Evolutionary conservation across 2,329 filamentous ascomycete genomes (phyloP).

Genomic region (Ascocoryne sarcoides): DNA sequence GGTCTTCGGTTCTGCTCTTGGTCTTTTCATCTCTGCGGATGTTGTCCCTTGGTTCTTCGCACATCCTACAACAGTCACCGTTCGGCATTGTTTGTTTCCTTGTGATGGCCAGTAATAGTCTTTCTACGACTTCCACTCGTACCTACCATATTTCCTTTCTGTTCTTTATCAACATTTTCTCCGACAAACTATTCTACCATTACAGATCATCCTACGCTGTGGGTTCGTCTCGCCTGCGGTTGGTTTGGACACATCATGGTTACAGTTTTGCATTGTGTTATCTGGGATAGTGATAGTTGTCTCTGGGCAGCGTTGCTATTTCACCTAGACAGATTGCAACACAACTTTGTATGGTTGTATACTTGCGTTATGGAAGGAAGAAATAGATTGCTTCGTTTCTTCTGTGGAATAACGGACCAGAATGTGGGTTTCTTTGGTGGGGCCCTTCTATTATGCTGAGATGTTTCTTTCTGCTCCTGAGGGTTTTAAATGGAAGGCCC

Average conservation of each 20-base stretch:
- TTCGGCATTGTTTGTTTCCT: conserved; percentile 23
- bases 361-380: conserved; percentile 13
- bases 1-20: conserved; percentile 25
- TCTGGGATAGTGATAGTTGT: conserved; percentile 18
- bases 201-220: conserved; percentile 49
- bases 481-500: conserved; percentile 16
- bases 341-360: conserved; percentile 21
- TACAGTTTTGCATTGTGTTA: conserved; percentile 42
- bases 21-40: conserved; percentile 28
- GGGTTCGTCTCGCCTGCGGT: conserved; percentile 40
- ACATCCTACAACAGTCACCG: conserved; percentile 26
- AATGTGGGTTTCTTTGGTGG: conserved; percentile 19
- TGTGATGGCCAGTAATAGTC: conserved; percentile 14
- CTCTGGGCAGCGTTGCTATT: conserved; percentile 16
- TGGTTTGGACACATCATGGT: conserved; percentile 54
- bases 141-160: conserved; percentile 26
- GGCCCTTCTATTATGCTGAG: conserved; percentile 18
- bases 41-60: conserved; percentile 25
- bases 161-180: conserved; percentile 29
- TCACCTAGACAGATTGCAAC: conserved; percentile 20
- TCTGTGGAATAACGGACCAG: conserved; percentile 17
- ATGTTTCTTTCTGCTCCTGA: conserved; percentile 22
- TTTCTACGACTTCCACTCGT: conserved; percentile 16
- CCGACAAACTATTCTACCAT: conserved; percentile 30
- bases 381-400: conserved; percentile 15